Base-by-base conservation (phyloP, 306 rosid genomes). In the Casuarina equisetifolia region DNA sequence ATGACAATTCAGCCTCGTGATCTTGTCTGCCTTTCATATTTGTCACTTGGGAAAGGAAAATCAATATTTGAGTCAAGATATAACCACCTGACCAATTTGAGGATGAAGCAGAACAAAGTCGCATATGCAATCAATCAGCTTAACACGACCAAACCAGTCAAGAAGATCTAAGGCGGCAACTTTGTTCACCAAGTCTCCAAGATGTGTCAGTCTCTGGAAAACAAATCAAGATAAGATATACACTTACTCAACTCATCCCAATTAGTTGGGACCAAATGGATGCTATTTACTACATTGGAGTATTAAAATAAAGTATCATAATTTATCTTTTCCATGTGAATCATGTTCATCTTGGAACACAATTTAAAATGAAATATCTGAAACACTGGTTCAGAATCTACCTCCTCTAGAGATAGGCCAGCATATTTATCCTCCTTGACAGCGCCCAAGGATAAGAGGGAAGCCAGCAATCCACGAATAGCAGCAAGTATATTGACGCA, bases 141-240 rank as follows among this genome's bases (percentile, higher is more conserved):
- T 85, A 74, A 88, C 84, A 72, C 96, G 98, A 73, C 93, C 97
- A 87, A 77, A 85, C 97, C 98, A 94, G 79, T 94, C 93, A 70
- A 88, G 93, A 85, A 73, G 78, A 83, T 88, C 90, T 81, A 74
- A 79, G 84, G 88, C 88, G 74, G 95, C 87, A 76, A 92, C 84
- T 78, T 75, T 87, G 73, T 80, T 87, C 81, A 91, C 83, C 78
- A 89, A n/a, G 38, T 85, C 85, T 81, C 94, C 86, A 43, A 94
- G 84, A 61, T 71, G 85, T 51, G 76, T 76, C 80, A 90, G 85
- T 83, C 87, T 79, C 98, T 94, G 92, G 79, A 82, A 73, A 74
- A 43, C 32, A 74, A 61, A 69, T 43, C 48, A 55, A 25, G 32
- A 25, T 25, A 25, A 25, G 32, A 0, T 1, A 25, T 25, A 25